A percentile compares a stretch with the other conserved stretches of the same genome.
These are phyloP conservation scores for Bipolaris cookei DNA, from an alignment of 2,329 filamentous ascomycete genomes.

Conservation along the genomic window DNA sequence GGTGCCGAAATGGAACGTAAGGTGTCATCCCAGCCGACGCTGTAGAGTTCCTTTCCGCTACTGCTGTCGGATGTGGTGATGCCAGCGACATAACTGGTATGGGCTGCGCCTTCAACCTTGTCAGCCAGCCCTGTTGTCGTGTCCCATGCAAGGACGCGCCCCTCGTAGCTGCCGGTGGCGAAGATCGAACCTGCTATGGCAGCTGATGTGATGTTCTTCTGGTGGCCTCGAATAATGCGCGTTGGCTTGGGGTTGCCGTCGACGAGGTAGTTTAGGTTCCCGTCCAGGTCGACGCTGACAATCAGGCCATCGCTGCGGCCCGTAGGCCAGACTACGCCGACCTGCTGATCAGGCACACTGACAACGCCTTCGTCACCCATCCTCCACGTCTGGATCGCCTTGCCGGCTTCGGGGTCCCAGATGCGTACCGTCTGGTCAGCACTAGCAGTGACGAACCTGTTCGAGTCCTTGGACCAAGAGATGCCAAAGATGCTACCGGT, in stretches of 20 bases:
- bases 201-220: constrained; percentile 86
- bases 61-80: constrained; percentile 61
- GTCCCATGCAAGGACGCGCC: constrained; percentile 85
- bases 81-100: constrained; percentile 84
- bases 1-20: constrained; percentile 78
- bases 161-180: constrained; percentile 92
- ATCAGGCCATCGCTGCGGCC: constrained; percentile 84
- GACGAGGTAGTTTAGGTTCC: constrained; percentile 87
- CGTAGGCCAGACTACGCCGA: constrained; percentile 88
- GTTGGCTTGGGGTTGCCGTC: constrained; percentile 73
- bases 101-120: constrained; percentile 77
- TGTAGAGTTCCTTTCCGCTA: constrained; percentile 67
- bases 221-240: constrained; percentile 81
- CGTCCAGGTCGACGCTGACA: constrained; percentile 86
- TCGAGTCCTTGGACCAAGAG: constrained; percentile 87
- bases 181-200: constrained; percentile 68
- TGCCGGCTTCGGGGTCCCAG: constrained; percentile 86
- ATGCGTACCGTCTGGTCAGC: constrained; percentile 94
- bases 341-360: constrained; percentile 84
- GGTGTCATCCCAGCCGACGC: constrained; percentile 92
- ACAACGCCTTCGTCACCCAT: constrained; percentile 76
- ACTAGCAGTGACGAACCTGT: constrained; percentile 85
- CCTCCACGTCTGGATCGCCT: constrained; percentile 80
- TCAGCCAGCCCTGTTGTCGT: constrained; percentile 70
- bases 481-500: constrained; percentile 92